Percentiles rank a stretch among this genome's conserved stretches.
Conservation (phyloP, 2,329 filamentous ascomycete species). For the Penicillium sp. region DNA sequence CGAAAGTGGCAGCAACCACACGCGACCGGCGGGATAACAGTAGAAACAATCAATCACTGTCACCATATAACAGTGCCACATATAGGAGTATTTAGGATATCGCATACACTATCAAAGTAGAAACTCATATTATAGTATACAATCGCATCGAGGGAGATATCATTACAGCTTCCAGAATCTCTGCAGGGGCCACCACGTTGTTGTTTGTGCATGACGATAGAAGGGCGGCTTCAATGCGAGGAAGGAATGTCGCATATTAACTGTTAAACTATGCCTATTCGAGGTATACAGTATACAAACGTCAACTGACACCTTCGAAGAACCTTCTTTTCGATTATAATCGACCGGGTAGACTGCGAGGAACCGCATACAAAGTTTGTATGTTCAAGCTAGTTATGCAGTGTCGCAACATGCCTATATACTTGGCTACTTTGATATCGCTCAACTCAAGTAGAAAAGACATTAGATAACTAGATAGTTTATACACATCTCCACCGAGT, state of each 20-base stretch:
- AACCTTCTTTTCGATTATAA: slow-evolving; percentile 3
- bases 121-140: background rate
- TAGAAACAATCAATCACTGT: background rate
- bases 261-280: background rate
- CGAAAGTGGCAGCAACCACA: slow-evolving; percentile 1
- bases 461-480: too few species aligned
- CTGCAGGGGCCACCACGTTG: slow-evolving; percentile 1
- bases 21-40: background rate
- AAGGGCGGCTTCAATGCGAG: background rate
- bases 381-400: background rate
- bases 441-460: too few species aligned
- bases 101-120: too few species aligned
- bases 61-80: background rate
- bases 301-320: background rate
- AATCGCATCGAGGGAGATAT: too few species aligned
- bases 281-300: background rate
- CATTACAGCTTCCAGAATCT: background rate
- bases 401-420: too few species aligned
- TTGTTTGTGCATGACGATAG: background rate
- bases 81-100: background rate
- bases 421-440: too few species aligned
- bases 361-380: background rate
- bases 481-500: too few species aligned
- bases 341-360: background rate
- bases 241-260: background rate